Evolutionary conservation across 148 eudicot genomes (phyloP), one percentile per base, ranked within the genome.

Genomic region (Vaccinium darrowii): DNA sequence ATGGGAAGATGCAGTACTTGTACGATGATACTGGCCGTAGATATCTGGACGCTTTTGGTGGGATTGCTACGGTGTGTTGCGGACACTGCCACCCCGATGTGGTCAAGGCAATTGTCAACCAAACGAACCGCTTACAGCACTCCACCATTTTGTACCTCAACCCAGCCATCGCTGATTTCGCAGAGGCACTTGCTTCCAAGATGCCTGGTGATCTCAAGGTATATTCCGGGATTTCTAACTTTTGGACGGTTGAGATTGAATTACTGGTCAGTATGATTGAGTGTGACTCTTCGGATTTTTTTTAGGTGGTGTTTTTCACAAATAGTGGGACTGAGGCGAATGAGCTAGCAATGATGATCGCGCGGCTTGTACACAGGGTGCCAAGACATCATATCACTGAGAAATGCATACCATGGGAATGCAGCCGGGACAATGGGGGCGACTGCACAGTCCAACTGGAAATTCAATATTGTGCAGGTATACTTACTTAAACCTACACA

Each of bases 321-420:
- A 97, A 97, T 86, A 93, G 96, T 50, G 99, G 99, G 50, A 95
- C 99, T 1, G 99, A 97, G 88, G 99, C 99, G 54, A 97, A 97
- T 88, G 99, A 97, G 91, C 87, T 97, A 86, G 99, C 99, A 3
- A 84, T 97, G 91, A 90, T 97, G 96, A 95, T 97, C 76, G 98
- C 99, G 2, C 89, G 95, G 74, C n/a, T 80, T 97, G 84, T 97
- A 97, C 57, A 94, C 98, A 18, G 96, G 98, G 8, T 95, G 96
- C 89, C 92, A 97, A 30, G 99, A 97, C 79, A 88, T 97, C 51
- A 87, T 97, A 53, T 95, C 99, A 0, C 69, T 97, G 62, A 95
- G 98, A 90, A 97, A 97, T 86, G 93, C 94, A 1, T 97, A 97
- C 73, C 99, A 97, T 89, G 99, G 99, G 79, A 97, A 97, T 83